Conservation (phyloP, 192 early-diverging fungal genomes). For the Rhizoclosmatium sp. region DNA sequence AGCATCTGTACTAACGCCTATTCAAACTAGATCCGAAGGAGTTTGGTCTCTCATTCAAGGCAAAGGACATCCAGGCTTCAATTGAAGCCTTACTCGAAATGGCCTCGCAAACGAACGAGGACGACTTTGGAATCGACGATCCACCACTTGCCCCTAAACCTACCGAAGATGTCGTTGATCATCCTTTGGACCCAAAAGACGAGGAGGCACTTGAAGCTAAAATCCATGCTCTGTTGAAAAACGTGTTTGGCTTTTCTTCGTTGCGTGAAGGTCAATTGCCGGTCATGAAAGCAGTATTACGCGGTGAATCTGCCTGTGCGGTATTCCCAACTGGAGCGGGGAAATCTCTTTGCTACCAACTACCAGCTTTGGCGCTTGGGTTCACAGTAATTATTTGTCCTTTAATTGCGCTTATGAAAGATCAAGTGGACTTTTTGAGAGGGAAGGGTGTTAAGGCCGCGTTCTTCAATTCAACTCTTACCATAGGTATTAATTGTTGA, state of each 20-base stretch:
- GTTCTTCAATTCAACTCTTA: conserved; percentile 55
- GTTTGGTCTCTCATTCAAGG: not conserved
- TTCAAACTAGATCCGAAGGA: not conserved
- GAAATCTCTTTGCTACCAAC: conserved; percentile 76
- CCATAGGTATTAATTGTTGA: not conserved
- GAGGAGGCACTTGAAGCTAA: not conserved
- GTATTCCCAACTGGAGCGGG: conserved; percentile 85
- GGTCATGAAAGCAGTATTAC: conserved; percentile 78
- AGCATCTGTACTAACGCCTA: not conserved
- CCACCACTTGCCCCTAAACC: not conserved
- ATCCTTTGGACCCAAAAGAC: not conserved
- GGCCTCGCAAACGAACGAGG: not conserved
- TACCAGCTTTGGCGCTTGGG: conserved; percentile 61
- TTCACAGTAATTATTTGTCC: conserved; percentile 78
- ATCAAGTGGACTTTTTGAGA: conserved; percentile 71
- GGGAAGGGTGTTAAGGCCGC: conserved; percentile 63
- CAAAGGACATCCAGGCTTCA: not conserved
- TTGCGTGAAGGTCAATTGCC: conserved; percentile 81
- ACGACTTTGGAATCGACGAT: not conserved
- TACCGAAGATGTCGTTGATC: not conserved
- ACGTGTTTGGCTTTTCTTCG: not conserved
- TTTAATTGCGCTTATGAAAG: conserved; percentile 78
- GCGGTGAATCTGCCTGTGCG: conserved; percentile 78
- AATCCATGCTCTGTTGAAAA: not conserved
- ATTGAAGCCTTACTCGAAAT: not conserved